phyloP scores from a whole-genome alignment of 2,329 filamentous ascomycete genomes.

The Monilinia fructigena region DNA sequence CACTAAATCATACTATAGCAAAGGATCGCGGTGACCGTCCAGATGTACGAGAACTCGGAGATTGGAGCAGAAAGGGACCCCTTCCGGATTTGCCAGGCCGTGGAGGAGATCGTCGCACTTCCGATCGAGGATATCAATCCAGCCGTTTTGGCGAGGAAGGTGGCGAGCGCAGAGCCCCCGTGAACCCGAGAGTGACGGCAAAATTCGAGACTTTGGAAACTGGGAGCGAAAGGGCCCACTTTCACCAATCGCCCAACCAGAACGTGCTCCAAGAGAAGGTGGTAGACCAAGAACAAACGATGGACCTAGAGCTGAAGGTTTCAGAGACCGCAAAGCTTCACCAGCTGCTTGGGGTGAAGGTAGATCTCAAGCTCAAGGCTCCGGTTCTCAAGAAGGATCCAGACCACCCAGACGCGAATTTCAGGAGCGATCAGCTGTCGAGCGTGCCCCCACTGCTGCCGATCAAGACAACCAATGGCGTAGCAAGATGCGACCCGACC shows the following conservation, averaged over 20 bases:
- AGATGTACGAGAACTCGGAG: slow-evolving; percentile 77
- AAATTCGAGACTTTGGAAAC: slow-evolving; percentile 76
- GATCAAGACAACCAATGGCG: slow-evolving; percentile 95
- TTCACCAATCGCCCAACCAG: slow-evolving; percentile 62
- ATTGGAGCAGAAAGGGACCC: slow-evolving; percentile 93
- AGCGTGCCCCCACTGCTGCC: slow-evolving; percentile 78
- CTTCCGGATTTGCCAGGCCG: slow-evolving; percentile 68
- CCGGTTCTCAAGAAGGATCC: slow-evolving; percentile 67
- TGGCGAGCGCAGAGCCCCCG: slow-evolving; percentile 67
- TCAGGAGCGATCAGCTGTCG: slow-evolving; percentile 63
- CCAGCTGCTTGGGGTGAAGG: slow-evolving; percentile 76
- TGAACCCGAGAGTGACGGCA: slow-evolving; percentile 68
- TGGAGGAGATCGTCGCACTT: slow-evolving; percentile 49
- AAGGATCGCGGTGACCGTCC: slow-evolving; percentile 68
- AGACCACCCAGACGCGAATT: slow-evolving; percentile 78
- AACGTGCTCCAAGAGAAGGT: slow-evolving; percentile 55
- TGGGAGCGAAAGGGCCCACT: slow-evolving; percentile 96
- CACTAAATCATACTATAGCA: slow-evolving; percentile 51
- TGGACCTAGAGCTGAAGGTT: slow-evolving; percentile 56
- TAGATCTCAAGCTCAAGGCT: slow-evolving; percentile 41
- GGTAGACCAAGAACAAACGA: slow-evolving; percentile 60
- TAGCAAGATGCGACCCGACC: slow-evolving; percentile 82
- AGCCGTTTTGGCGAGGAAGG: slow-evolving; percentile 50
- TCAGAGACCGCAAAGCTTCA: slow-evolving; percentile 63
- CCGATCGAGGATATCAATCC: slow-evolving; percentile 48